These are phyloP conservation scores for Globisporangium echinulatum DNA, from an alignment of 352 stramenopile species.

Conservation along the genomic window DNA sequence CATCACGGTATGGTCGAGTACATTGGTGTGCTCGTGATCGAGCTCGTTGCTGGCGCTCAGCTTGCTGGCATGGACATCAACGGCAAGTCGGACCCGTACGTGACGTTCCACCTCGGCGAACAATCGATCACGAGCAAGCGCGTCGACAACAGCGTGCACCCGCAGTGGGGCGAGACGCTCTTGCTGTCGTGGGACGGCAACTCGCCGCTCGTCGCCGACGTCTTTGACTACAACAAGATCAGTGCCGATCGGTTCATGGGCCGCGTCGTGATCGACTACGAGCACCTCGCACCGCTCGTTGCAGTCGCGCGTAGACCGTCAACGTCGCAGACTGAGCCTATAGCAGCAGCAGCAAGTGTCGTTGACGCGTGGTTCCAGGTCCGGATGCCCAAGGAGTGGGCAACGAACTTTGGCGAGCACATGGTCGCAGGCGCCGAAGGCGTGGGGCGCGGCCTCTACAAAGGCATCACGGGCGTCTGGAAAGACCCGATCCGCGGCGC, in stretches of 20 bases:
- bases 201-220: slow-evolving; percentile 55
- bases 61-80: slow-evolving; percentile 71
- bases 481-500: slow-evolving; percentile 76
- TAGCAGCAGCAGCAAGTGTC: neutral
- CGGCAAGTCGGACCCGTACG: slow-evolving; percentile 77
- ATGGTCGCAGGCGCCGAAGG: slow-evolving; percentile 71
- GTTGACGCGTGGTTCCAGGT: slow-evolving; percentile 53
- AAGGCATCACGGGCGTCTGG: slow-evolving; percentile 68
- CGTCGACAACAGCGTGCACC: slow-evolving; percentile 65
- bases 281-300: slow-evolving; percentile 32
- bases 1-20: slow-evolving; percentile 78
- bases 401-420: slow-evolving; percentile 74
- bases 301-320: slow-evolving; percentile 1
- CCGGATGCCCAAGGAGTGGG: slow-evolving; percentile 63
- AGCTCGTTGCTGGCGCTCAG: slow-evolving; percentile 53
- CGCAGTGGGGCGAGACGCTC: slow-evolving; percentile 60
- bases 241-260: slow-evolving; percentile 61
- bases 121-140: slow-evolving; percentile 62
- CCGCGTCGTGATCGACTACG: slow-evolving; percentile 34
- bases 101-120: slow-evolving; percentile 64
- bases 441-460: slow-evolving; percentile 59
- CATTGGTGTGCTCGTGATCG: slow-evolving; percentile 68
- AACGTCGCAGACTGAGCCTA: neutral
- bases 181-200: slow-evolving; percentile 75
- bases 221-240: slow-evolving; percentile 73